A percentile compares a stretch with the other conserved stretches of the same genome.
Conservation (phyloP, 495 filamentous ascomycete species). For the Xylaria grammica region DNA sequence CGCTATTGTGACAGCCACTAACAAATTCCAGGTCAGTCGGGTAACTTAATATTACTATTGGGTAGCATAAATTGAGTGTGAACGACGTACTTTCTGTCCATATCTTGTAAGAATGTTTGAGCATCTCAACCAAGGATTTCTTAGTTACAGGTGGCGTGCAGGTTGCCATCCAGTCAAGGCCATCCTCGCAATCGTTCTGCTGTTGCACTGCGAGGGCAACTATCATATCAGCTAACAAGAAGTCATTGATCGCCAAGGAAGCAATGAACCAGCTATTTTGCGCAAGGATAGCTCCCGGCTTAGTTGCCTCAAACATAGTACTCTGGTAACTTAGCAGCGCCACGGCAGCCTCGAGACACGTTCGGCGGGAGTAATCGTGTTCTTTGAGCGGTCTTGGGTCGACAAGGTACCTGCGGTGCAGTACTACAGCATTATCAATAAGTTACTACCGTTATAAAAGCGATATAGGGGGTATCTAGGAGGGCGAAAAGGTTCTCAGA, state of each 20-base stretch:
- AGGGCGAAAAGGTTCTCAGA: background rate
- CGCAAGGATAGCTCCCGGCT: slow-evolving; percentile 45
- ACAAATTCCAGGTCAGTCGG: background rate
- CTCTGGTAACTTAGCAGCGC: slow-evolving; percentile 60
- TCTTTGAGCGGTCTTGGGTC: slow-evolving; percentile 61
- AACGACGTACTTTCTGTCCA: slow-evolving; percentile 35
- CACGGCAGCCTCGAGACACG: slow-evolving; percentile 71
- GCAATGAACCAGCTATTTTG: slow-evolving; percentile 51
- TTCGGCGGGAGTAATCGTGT: slow-evolving; percentile 69
- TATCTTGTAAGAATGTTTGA: slow-evolving; percentile 38
- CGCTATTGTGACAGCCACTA: slow-evolving; percentile 23
- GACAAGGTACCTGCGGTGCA: slow-evolving; percentile 74
- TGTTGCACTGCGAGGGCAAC: slow-evolving; percentile 48
- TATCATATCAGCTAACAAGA: slow-evolving; percentile 54
- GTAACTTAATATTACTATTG: background rate
- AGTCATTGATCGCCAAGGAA: slow-evolving; percentile 50
- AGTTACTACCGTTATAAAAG: background rate
- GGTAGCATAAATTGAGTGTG: background rate
- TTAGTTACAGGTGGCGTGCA: slow-evolving; percentile 32
- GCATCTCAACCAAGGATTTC: slow-evolving; percentile 32
- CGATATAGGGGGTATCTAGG: background rate
- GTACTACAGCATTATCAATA: slow-evolving; percentile 40
- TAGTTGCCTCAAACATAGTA: slow-evolving; percentile 41
- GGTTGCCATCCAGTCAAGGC: slow-evolving; percentile 31
- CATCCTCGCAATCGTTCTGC: slow-evolving; percentile 34